A percentile compares a stretch with the other conserved stretches of the same genome.
These are phyloP conservation scores for Drosera capensis DNA, from an alignment of 148 eudicot genomes.

Conservation along the genomic window DNA sequence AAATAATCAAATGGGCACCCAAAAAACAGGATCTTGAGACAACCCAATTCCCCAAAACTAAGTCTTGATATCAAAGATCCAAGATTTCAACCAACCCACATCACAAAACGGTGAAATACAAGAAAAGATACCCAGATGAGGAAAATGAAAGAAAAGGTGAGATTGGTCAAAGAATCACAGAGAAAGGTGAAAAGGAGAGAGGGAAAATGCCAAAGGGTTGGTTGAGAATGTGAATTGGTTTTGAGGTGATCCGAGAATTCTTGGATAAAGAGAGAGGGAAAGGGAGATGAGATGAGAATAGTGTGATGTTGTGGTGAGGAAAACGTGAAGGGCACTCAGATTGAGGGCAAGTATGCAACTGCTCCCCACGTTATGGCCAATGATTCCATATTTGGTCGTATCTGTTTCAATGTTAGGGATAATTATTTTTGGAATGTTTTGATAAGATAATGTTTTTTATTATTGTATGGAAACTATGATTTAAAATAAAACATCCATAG, in stretches of 20 bases:
- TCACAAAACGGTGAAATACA: not conserved
- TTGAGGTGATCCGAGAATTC: slow-evolving; percentile 24
- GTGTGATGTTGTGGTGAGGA: slow-evolving; percentile 3
- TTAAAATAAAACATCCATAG: too few species aligned
- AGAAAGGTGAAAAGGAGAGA: slow-evolving; percentile 1
- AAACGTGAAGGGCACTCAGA: slow-evolving; percentile 39
- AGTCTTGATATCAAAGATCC: not conserved
- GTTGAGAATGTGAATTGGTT: too few species aligned
- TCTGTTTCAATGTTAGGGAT: too few species aligned
- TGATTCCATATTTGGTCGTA: too few species aligned
- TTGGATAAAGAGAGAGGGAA: not conserved
- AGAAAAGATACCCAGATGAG: not conserved
- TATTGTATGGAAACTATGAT: too few species aligned
- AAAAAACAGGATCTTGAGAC: not conserved
- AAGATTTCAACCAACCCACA: slow-evolving; percentile 1
- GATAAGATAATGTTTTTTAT: too few species aligned
- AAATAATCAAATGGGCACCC: not conserved
- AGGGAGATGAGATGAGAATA: not conserved
- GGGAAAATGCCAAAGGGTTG: not conserved
- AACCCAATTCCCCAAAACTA: not conserved
- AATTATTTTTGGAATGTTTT: too few species aligned
- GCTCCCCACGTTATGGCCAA: slow-evolving; percentile 19
- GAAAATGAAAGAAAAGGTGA: slow-evolving; percentile 4
- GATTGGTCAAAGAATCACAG: slow-evolving; percentile 29
- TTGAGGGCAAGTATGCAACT: slow-evolving; percentile 9